Evolutionary conservation across 768 basidiomycete genomes (phyloP), one percentile per base, ranked within the genome.

Genomic region (Rhizopogon salebrosus): DNA sequence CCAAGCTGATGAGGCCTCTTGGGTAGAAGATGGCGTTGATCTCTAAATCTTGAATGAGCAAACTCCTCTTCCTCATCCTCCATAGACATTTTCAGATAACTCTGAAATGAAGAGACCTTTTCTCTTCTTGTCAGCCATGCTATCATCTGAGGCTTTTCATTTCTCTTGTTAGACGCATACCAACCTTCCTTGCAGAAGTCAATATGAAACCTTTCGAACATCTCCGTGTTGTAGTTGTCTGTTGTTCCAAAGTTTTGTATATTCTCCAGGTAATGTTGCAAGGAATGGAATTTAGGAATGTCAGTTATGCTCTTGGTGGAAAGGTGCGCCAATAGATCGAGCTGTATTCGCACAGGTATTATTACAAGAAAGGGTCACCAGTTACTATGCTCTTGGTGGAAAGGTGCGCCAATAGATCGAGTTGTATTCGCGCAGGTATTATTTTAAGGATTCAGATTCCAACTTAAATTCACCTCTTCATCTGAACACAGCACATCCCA

Each of bases 121-220:
- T 74, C 70, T 38, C 58, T 52, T 1, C 65, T 60, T 27, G 68
- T 60, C 0, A 75, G 59, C 70, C 71, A 74, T 1, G 41, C 8
- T 6, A 66, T 70, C 74, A 76, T 76, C 48, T 74, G 74, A 7
- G 56, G n/a, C 14, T 60, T 65, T 41, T 71, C 63, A 26, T 77
- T 67, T 20, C 64, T 64, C 4, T 49, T 49, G 54, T 74, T 76
- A 2, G 68, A 69, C 1, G 68, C 62, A 4, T 27, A 14, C 42
- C 70, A 76, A 1, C 66, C 71, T 18, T 71, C 64, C 48, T 78
- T 75, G 0, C 71, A 64, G 8, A 67, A 58, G 42, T 75, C 69
- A 36, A 76, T 77, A 51, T 78, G 75, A 7, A 57, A 45, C 8
- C 54, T 52, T 16, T 64, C 60, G 11, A 55, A 55, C 23, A 52